These are phyloP conservation scores for Cyberlindnera euphorbiae DNA, from an alignment of 805 yeast genomes.

Conservation along the genomic window DNA sequence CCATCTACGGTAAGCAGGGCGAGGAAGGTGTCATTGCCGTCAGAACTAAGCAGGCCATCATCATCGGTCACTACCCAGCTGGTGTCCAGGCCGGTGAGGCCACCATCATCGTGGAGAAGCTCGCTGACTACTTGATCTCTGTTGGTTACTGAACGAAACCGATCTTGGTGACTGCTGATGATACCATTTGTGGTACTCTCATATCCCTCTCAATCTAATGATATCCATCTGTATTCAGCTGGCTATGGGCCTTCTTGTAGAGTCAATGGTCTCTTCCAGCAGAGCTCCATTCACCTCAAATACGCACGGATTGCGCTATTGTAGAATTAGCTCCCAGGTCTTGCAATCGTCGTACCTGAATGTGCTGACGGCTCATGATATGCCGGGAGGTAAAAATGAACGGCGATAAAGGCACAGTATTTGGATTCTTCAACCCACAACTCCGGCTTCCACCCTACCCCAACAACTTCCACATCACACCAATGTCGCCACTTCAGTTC, in stretches of 20 bases:
- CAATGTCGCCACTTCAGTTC: constrained; percentile 4
- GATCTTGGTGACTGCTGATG: too few species aligned
- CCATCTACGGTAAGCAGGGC: constrained; percentile 89
- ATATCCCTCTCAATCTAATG: background rate
- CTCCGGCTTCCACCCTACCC: background rate
- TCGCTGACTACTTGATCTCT: constrained; percentile 90
- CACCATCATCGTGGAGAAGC: constrained; percentile 86
- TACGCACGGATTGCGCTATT: background rate
- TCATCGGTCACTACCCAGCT: constrained; percentile 91
- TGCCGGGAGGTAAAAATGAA: too few species aligned
- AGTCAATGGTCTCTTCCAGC: too few species aligned
- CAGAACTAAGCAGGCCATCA: constrained; percentile 87
- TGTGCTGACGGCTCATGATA: too few species aligned
- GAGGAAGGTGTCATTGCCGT: constrained; percentile 87
- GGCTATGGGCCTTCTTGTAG: too few species aligned
- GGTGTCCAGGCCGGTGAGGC: constrained; percentile 95
- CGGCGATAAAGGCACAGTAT: too few species aligned
- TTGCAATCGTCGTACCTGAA: too few species aligned
- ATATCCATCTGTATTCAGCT: too few species aligned
- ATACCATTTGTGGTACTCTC: background rate
- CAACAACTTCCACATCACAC: background rate
- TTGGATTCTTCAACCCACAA: too few species aligned
- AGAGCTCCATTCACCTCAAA: too few species aligned
- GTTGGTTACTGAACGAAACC: constrained; percentile 61
- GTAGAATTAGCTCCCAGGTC: background rate